phyloP scores from a whole-genome alignment of 2,329 filamentous ascomycete genomes.

The Sporothrix mexicana region DNA sequence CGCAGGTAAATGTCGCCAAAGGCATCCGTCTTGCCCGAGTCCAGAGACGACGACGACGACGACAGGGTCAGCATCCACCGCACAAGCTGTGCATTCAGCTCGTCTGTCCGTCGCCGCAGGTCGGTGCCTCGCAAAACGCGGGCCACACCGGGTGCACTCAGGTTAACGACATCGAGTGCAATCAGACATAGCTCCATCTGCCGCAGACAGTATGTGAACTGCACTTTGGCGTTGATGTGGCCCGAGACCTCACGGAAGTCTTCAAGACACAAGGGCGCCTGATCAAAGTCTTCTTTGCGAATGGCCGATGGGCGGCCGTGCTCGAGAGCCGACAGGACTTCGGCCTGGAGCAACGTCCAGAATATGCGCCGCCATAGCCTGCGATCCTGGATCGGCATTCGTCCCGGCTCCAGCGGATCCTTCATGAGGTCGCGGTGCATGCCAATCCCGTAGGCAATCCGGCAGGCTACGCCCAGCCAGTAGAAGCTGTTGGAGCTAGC shows the following conservation, averaged over 20 bases:
- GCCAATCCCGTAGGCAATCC: conserved; percentile 31
- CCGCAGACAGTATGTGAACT: neutral
- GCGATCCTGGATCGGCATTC: conserved; percentile 32
- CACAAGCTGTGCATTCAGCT: conserved; percentile 29
- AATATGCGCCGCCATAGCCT: conserved; percentile 43
- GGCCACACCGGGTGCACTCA: conserved; percentile 23
- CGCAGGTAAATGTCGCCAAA: conserved; percentile 30
- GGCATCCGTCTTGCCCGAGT: neutral
- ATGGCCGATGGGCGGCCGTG: conserved; percentile 60
- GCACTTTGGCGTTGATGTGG: neutral
- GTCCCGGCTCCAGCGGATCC: conserved; percentile 33
- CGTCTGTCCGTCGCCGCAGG: conserved; percentile 6
- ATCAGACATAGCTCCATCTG: conserved; percentile 31
- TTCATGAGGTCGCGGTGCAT: conserved; percentile 31
- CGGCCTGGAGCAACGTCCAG: conserved; percentile 51
- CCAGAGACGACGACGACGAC: neutral
- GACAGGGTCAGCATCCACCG: conserved; percentile 29
- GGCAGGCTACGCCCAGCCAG: conserved; percentile 31
- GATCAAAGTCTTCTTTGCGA: conserved; percentile 58
- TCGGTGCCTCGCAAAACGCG: neutral
- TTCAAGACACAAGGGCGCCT: conserved; percentile 50
- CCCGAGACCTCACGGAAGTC: conserved; percentile 47
- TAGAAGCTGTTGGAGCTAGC: conserved; percentile 31
- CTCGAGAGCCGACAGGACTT: conserved; percentile 46
- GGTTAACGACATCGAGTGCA: conserved; percentile 20